Base-by-base conservation (phyloP, 768 basidiomycete genomes). In the Rhizopogon vinicolor region DNA sequence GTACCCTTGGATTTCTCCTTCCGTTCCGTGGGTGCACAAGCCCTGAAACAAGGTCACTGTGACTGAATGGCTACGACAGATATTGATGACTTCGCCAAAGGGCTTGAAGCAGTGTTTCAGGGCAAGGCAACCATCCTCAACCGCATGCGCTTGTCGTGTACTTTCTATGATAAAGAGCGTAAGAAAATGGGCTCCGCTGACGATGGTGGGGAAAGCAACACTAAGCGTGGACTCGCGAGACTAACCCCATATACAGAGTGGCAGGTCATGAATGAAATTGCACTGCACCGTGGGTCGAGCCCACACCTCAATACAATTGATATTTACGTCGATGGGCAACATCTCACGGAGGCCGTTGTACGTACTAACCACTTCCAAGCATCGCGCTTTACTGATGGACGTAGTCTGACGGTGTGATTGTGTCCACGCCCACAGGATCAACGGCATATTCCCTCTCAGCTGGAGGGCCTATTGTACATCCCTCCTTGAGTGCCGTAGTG, bases 191-290 rank as follows among this genome's bases (percentile, higher is more conserved):
- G 76, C 29, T 74, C 76, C 41, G 80, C 83, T 55, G 76, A 75
- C 22, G 80, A 87, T 63, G 86, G 87, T 87, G 40, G 18, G 76
- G 69, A 41, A 52, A 39, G 31, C 42, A 43, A 16, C 43, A 13
- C 33, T 49, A 39, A 25, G 10, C 19, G 14, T 40, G 39, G 7
- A 37, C 18, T 18, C 33, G 18, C n/a, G 19, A 19, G 7, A 18
- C 64, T 55, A 16, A 55, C 37, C 37, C 25, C n/a, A 59, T 4
- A 22, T 52, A 39, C 44, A 89, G 93, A 87, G 60, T 94, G 91
- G 88, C 94, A 96, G 69, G 95, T 96, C 39, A 95, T 98, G 93
- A 98, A 98, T 65, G 95, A 98, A 70, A 85, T 98, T 55, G 87
- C 92, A 3, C 75, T 98, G 37, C 95, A 98, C 70, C 85, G 95